phyloP scores from a whole-genome alignment of 345 rosid species.

The Eucalyptus cloeziana region DNA sequence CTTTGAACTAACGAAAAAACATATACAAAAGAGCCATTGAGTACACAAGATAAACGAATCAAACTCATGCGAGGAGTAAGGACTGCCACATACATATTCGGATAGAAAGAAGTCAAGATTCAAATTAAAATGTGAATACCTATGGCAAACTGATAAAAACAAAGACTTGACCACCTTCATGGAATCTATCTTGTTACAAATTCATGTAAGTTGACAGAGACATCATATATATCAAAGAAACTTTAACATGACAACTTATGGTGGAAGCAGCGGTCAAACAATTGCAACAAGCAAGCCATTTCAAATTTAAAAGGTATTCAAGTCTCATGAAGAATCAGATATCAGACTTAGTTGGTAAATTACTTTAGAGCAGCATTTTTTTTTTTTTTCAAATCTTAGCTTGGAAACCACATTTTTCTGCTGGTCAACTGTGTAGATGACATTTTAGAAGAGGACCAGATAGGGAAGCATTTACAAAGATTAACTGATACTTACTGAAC shows the following conservation, averaged over 20 bases:
- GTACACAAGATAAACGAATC: neutral
- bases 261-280: neutral
- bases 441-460: neutral
- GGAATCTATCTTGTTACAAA: neutral
- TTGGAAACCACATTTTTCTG: neutral
- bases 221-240: neutral
- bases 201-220: neutral
- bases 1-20: neutral
- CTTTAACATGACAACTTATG: neutral
- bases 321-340: neutral
- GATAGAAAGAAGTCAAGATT: neutral
- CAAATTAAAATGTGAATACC: neutral
- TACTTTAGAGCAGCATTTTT: neutral
- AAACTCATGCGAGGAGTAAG: neutral
- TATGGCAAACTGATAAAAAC: neutral
- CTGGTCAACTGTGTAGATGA: neutral
- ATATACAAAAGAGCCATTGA: neutral
- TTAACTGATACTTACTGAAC: constrained; percentile 56
- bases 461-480: neutral
- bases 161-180: neutral
- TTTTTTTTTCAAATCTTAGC: neutral
- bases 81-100: neutral
- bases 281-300: neutral
- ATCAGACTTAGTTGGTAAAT: neutral
- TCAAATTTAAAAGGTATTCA: neutral